These are phyloP conservation scores for Metahyphopichia silvanorum DNA, from an alignment of 805 yeast genomes.

Conservation along the genomic window DNA sequence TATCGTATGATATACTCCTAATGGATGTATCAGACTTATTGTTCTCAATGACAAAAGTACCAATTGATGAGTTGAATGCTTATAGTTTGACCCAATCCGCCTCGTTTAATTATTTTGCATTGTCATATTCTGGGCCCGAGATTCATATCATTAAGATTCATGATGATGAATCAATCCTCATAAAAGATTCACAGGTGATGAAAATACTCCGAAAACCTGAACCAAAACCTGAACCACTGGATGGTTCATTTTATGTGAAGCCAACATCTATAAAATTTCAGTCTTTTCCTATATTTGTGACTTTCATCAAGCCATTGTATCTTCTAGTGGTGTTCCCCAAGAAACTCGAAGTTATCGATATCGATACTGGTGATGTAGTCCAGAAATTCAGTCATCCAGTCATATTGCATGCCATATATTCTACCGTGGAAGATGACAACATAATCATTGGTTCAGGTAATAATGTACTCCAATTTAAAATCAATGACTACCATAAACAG, in stretches of 20 bases:
- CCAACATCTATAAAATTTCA: constrained; percentile 21
- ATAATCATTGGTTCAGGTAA: constrained; percentile 24
- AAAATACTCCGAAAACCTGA: constrained; percentile 6
- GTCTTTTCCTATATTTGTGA: constrained; percentile 21
- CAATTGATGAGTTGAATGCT: constrained; percentile 15
- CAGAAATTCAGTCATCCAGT: constrained; percentile 33
- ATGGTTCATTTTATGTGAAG: too few relatives aligned
- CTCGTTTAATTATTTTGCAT: constrained; percentile 39
- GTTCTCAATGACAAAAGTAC: constrained; percentile 13
- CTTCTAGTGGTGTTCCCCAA: constrained; percentile 28
- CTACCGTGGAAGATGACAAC: constrained; percentile 8
- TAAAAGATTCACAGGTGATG: constrained; percentile 30
- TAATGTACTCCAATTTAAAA: constrained; percentile 28
- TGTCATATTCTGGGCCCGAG: constrained; percentile 26
- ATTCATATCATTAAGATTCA: constrained; percentile 16
- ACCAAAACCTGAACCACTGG: too few relatives aligned
- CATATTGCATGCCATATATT: constrained; percentile 18
- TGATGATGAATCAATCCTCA: constrained; percentile 17
- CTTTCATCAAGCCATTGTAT: constrained; percentile 31
- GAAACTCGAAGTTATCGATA: constrained; percentile 32
- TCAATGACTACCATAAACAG: constrained; percentile 27
- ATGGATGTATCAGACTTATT: constrained; percentile 18
- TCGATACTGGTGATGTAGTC: constrained; percentile 29
- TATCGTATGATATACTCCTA: constrained; percentile 22
- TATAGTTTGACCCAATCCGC: constrained; percentile 18